phyloP scores from a whole-genome alignment of 139 green algal genomes.

The Ulvella scutata region DNA sequence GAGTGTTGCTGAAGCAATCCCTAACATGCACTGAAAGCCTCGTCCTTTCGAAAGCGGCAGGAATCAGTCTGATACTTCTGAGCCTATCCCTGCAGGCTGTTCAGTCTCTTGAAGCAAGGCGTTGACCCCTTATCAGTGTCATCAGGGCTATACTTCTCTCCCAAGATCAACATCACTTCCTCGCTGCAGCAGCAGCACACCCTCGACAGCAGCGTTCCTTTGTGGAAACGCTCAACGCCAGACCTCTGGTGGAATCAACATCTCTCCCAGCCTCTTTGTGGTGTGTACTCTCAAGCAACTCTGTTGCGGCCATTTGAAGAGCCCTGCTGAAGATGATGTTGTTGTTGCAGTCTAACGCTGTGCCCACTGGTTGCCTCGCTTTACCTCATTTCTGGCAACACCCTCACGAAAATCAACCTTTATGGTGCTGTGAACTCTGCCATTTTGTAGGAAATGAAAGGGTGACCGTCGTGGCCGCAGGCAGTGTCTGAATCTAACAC shows the following conservation, averaged over 20 bases:
- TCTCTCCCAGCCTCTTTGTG: not conserved
- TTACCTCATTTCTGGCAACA: too few species aligned
- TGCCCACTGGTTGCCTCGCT: not conserved
- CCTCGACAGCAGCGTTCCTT: not conserved
- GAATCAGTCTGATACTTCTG: too few species aligned
- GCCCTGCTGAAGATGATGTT: not conserved
- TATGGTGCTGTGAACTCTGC: too few species aligned
- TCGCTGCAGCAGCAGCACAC: constrained; percentile 33
- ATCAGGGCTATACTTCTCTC: constrained; percentile 55
- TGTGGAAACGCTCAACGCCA: not conserved
- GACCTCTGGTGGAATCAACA: not conserved
- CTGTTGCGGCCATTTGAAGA: not conserved
- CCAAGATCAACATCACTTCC: constrained; percentile 53
- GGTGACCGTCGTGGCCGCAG: too few species aligned
- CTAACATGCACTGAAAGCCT: not conserved
- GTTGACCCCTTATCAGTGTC: constrained; percentile 38
- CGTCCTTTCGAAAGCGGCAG: constrained; percentile 1
- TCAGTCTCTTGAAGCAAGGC: constrained; percentile 28
- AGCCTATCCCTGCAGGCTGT: constrained; percentile 21
- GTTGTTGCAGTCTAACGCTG: not conserved
- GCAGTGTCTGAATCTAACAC: too few species aligned
- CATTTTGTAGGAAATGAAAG: too few species aligned
- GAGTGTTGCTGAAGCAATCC: not conserved
- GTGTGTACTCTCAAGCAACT: not conserved
- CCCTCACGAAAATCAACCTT: too few species aligned